phyloP scores from a whole-genome alignment of 129 eudicot species.

The Flaveria robusta region DNA sequence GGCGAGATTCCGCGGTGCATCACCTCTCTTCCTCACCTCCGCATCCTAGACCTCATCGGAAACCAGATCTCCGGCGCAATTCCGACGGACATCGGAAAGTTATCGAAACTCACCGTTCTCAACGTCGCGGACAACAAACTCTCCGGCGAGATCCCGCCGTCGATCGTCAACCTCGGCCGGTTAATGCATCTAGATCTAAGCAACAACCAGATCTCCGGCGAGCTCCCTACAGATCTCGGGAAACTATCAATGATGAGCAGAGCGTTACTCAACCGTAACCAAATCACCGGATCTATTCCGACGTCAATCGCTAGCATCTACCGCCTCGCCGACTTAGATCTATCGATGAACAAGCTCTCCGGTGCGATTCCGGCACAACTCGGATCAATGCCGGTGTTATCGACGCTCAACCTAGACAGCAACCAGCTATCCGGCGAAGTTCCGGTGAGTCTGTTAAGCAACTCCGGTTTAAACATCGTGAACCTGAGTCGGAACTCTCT shows the following conservation, averaged over 20 bases:
- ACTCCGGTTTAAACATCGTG: conserved; percentile 60
- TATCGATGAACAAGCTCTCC: conserved; percentile 58
- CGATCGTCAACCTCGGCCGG: conserved; percentile 53
- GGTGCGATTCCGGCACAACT: conserved; percentile 70
- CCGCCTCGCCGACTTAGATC: conserved; percentile 75
- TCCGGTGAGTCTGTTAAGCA: conserved; percentile 53
- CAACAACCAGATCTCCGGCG: conserved; percentile 63
- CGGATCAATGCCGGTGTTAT: conserved; percentile 78
- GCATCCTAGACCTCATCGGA: conserved; percentile 68
- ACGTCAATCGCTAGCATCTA: conserved; percentile 47
- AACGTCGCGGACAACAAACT: conserved; percentile 72
- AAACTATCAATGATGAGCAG: conserved; percentile 79
- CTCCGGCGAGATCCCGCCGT: conserved; percentile 60
- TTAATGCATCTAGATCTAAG: conserved; percentile 78
- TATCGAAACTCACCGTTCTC: conserved; percentile 55
- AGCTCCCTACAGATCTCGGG: conserved; percentile 65
- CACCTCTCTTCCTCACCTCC: conserved; percentile 51
- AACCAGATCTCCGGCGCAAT: conserved; percentile 65
- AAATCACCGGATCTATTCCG: conserved; percentile 70
- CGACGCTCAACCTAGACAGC: conserved; percentile 69
- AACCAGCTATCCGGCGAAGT: conserved; percentile 58
- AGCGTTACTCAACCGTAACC: conserved; percentile 58
- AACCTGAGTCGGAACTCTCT: conserved; percentile 69
- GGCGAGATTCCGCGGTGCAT: conserved; percentile 80
- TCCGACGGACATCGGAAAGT: conserved; percentile 64